Conservation (phyloP, 1,284 basidiomycete species). For the Fomitopsis betulina region DNA sequence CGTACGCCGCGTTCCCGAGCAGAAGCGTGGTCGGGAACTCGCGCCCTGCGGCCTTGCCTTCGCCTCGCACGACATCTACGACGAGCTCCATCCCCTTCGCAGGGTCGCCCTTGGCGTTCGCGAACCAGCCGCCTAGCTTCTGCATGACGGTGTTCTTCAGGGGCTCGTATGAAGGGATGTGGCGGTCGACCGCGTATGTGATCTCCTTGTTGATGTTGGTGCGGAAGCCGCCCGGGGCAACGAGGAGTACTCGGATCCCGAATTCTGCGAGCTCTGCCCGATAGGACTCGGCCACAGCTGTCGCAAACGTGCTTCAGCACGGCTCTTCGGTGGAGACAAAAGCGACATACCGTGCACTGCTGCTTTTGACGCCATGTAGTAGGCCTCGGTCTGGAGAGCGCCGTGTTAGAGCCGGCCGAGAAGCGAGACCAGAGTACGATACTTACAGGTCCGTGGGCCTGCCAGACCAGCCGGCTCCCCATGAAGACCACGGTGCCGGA, state of each 20-base stretch:
- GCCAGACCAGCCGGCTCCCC: slow-evolving; percentile 31
- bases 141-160: slow-evolving; percentile 22
- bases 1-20: slow-evolving; percentile 27
- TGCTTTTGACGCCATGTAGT: slow-evolving; percentile 53
- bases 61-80: slow-evolving; percentile 53
- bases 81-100: slow-evolving; percentile 49
- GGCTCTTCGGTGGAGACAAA: not conserved
- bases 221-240: slow-evolving; percentile 22
- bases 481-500: slow-evolving; percentile 29
- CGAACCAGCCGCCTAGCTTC: slow-evolving; percentile 31
- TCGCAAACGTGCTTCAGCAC: not conserved
- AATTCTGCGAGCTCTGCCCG: slow-evolving; percentile 19
- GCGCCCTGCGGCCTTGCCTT: slow-evolving; percentile 28
- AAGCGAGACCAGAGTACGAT: not conserved
- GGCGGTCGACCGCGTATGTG: slow-evolving; percentile 23
- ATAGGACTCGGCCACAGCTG: slow-evolving; percentile 19
- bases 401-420: not conserved
- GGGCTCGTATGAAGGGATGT: slow-evolving; percentile 28
- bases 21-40: slow-evolving; percentile 24
- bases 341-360: slow-evolving; percentile 38
- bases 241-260: slow-evolving; percentile 20
- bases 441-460: slow-evolving; percentile 6
- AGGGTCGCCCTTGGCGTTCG: slow-evolving; percentile 48
- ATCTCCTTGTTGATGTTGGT: slow-evolving; percentile 17
- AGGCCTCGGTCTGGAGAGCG: slow-evolving; percentile 26